Evolutionary conservation across 2,329 filamentous ascomycete species (phyloP).

Genomic region (Chaetothyriales sp.): DNA sequence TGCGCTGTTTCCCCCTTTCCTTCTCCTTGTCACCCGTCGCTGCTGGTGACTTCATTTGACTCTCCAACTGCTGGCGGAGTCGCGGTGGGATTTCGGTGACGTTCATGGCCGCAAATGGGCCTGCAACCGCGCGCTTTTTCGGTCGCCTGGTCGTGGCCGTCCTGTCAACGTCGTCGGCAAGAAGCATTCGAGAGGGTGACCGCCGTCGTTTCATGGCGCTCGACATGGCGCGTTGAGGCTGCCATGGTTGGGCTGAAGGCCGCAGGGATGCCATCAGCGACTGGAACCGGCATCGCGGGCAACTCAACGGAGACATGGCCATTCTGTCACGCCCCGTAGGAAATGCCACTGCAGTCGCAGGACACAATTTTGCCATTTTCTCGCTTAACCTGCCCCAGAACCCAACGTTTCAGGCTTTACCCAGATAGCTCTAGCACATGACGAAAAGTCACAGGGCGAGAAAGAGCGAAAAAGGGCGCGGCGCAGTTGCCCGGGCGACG

Average conservation of each 20-base stretch:
- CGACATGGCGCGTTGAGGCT: slow-evolving; percentile 26
- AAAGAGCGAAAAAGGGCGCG: too few relatives aligned
- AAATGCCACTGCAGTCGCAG: too few relatives aligned
- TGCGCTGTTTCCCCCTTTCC: slow-evolving; percentile 19
- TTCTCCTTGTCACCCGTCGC: slow-evolving; percentile 5
- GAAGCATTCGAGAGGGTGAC: slow-evolving; percentile 35
- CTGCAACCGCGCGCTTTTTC: slow-evolving; percentile 29
- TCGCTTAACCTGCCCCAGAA: background rate
- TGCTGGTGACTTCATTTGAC: background rate
- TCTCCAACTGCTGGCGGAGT: background rate
- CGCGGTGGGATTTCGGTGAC: slow-evolving; percentile 30
- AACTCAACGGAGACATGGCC: background rate
- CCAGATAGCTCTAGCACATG: background rate
- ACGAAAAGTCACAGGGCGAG: background rate
- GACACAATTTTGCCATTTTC: background rate
- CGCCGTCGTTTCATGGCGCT: slow-evolving; percentile 26
- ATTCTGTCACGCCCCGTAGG: too few relatives aligned
- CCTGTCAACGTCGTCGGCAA: slow-evolving; percentile 29
- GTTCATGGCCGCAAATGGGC: slow-evolving; percentile 48
- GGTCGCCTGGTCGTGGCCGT: slow-evolving; percentile 7
- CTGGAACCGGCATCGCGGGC: slow-evolving; percentile 14
- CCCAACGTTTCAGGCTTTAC: background rate
- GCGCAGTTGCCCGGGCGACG: background rate
- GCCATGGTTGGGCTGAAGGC: slow-evolving; percentile 19
- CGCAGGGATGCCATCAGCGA: slow-evolving; percentile 5